Percentiles rank a stretch among this genome's conserved stretches.
These are phyloP conservation scores for Fusarium dlaminii DNA, from an alignment of 2,329 filamentous ascomycete genomes.

Conservation along the genomic window DNA sequence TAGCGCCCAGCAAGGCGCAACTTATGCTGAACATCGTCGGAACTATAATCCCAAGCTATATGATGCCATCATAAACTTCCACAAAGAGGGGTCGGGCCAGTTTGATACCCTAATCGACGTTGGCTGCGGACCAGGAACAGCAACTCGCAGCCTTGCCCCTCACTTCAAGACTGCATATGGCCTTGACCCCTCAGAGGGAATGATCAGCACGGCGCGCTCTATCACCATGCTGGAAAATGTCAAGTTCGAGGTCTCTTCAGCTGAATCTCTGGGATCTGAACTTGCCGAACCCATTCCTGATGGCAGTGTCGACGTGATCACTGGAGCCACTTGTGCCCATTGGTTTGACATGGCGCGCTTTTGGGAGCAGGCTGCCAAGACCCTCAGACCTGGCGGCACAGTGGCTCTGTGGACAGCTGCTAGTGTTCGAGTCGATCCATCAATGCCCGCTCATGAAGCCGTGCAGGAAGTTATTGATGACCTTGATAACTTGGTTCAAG, in stretches of 20 bases:
- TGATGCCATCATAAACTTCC: neutral
- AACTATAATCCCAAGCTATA: neutral
- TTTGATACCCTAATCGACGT: neutral
- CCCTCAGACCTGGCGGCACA: neutral
- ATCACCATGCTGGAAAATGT: neutral
- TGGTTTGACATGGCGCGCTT: neutral
- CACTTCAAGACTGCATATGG: neutral
- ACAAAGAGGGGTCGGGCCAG: neutral
- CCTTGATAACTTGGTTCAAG: neutral
- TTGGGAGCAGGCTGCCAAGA: neutral
- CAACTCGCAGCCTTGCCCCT: neutral
- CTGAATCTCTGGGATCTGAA: neutral
- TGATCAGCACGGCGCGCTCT: neutral
- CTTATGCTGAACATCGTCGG: neutral
- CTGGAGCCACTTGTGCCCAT: neutral
- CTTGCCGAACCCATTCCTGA: neutral
- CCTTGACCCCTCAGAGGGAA: neutral
- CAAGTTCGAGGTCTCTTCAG: neutral
- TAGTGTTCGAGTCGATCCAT: neutral
- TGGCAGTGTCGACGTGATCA: neutral
- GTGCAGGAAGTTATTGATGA: neutral
- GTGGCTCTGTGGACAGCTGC: neutral
- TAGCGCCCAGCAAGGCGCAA: neutral
- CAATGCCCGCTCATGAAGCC: neutral
- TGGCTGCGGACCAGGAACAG: conserved; percentile 2